Evolutionary conservation across 139 green algal species (phyloP).

Genomic region (Haematococcus lacustris): DNA sequence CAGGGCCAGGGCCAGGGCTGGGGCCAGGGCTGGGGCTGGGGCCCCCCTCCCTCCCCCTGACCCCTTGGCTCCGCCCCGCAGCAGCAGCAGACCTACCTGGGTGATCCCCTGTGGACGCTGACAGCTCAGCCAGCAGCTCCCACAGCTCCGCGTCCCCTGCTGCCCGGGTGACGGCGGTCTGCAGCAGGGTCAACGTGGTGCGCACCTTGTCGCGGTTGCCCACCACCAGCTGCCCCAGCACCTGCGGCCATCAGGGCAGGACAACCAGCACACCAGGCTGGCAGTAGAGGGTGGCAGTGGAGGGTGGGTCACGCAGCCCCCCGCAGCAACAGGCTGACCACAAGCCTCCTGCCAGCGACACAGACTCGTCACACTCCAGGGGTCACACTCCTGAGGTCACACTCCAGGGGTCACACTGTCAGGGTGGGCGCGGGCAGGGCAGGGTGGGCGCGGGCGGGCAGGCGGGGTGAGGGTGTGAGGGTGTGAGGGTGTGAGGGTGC

Average conservation of each 20-base stretch:
- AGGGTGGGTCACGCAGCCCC: too few relatives aligned
- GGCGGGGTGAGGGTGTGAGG: neutral
- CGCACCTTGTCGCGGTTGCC: constrained; percentile 16
- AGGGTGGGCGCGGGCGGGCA: neutral
- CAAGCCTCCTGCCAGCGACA: neutral
- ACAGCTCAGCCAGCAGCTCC: constrained; percentile 78
- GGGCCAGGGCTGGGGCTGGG: too few relatives aligned
- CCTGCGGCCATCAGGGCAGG: constrained; percentile 7
- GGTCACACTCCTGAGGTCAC: neutral
- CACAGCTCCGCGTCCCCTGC: constrained; percentile 49
- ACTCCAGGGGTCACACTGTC: neutral
- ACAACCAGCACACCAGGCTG: neutral
- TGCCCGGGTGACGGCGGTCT: constrained; percentile 31
- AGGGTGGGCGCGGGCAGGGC: neutral
- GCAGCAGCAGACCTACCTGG: too few relatives aligned
- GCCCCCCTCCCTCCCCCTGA: too few relatives aligned
- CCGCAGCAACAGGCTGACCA: neutral
- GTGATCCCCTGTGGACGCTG: constrained; percentile 47
- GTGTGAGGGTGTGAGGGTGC: neutral
- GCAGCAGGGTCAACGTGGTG: constrained; percentile 25
- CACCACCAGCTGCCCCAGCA: constrained; percentile 32
- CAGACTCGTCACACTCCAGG: neutral
- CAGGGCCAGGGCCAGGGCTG: too few relatives aligned
- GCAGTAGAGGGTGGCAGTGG: too few relatives aligned
- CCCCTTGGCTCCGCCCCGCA: too few relatives aligned